Evolutionary conservation across 108 stramenopile species (phyloP), one percentile per base, ranked within the genome.

Genomic region (Licmophora abbreviata): DNA sequence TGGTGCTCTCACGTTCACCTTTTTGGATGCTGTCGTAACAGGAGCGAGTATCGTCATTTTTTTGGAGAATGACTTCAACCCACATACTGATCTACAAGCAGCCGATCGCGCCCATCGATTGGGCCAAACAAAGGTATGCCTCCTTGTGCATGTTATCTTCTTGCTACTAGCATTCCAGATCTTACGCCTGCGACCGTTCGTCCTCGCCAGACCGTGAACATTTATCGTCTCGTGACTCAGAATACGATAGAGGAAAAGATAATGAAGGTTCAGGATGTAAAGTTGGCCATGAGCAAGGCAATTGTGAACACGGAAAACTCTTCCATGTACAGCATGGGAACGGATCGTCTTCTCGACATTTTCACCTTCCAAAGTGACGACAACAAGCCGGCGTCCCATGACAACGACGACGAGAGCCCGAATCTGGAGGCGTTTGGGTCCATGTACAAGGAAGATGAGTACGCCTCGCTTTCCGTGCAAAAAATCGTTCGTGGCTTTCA

Each of bases 201-300:
- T n/a, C n/a, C n/a, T n/a, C n/a, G n/a, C n/a, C 68, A 73, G 21
- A 71, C 76, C 12, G 95, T 97, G 27, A 82, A 93, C 58, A 91
- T 95, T 6, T 97, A 93, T 59, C 77, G 91, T 11, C 79, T 97
- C 27, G 83, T 97, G 2, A 92, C 92, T 8, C 47, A 48, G 22
- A 68, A 76, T 60, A 86, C 95, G 1, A 78, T 95, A 29, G 96
- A 97, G 68, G 93, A 95, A 59, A 83, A 88, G 41, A 91, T 94
- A 7, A 77, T 88, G 87, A 29, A 74, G 48, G 45, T 87, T 4
- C 87, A 93, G 47, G 42, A 68, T 18, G 64, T 51, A 2, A 93
- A 93, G 49, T 49, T 77, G 45, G 78, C 70, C 7, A 79, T 83
- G 58, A 83, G 83, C 47, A 69, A 89, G 2, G 83, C 83, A 2